Evolutionary conservation across 2,329 filamentous ascomycete species (phyloP), one percentile per base, ranked within the genome.

Genomic region (Apiospora kogelbergensis): DNA sequence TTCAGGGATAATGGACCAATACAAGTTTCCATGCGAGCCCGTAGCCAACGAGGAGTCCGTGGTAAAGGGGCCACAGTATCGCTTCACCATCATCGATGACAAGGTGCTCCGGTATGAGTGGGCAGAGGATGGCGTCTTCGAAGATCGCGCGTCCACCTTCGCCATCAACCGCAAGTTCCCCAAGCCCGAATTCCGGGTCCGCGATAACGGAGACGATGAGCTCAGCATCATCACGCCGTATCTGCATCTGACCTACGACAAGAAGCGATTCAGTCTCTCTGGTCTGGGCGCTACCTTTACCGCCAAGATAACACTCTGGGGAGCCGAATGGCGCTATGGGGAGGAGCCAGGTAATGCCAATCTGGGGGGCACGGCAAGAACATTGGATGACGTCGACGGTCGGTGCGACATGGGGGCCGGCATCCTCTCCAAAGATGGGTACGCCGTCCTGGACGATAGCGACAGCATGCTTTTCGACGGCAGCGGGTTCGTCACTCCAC

Each of bases 71-170:
- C 76, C 79, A 46, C 81, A 85, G 64, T 90, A 87, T 76, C 86
- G 89, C 68, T 90, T 91, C 75, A 90, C 86, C 10, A 71, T 91
- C 63, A 80, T 91, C 65, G 84, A 82, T 13, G 84, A 89, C 66
- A 80, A 84, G 3, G 80, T 90, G 2, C 71, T 91, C 42, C 86
- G 89, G 37, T 90, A 87, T 71, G 89, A 91, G 78, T 91, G 87
- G 87, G 84, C 88, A 0, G 79, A 82, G 11, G 88, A 91, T 71
- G 83, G 85, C 66, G 74, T 79, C 45, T 91, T 91, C 72, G 89
- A 91, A 74, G 88, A 91, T 74, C 84, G 88, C 4, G 85, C 87
- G 0, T 90, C 87, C 0, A 86, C 85, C 17, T 88, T 91, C 74
- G 89, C 88, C 22, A 81, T 88, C 68, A 85, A 87, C 71, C 82